Conservation (phyloP, 768 basidiomycete genomes). For the Agrocybe chaxingu region DNA sequence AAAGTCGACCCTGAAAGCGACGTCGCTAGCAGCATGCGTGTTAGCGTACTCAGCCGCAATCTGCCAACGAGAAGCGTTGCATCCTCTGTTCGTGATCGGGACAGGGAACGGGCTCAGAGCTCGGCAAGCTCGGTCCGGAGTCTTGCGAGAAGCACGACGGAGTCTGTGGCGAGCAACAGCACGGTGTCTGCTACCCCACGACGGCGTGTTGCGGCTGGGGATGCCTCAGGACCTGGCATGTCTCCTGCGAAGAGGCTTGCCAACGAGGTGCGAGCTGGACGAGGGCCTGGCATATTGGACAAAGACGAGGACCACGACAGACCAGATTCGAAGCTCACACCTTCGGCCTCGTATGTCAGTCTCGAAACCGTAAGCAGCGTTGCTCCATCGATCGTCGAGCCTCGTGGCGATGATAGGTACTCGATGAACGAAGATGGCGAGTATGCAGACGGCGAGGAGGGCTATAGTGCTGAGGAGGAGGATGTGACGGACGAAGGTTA, state of each 20-base stretch:
- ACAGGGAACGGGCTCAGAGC: background rate
- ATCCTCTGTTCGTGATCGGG: no score
- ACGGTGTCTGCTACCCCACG: slow-evolving; percentile 15
- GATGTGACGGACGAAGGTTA: background rate
- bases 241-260: slow-evolving; percentile 27
- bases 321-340: slow-evolving; percentile 75
- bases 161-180: slow-evolving; percentile 9
- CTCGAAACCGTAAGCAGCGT: no score
- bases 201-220: background rate
- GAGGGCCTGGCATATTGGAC: slow-evolving; percentile 3
- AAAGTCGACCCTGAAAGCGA: slow-evolving; percentile 40
- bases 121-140: slow-evolving; percentile 12
- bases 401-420: slow-evolving; percentile 11
- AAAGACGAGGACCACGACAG: slow-evolving; percentile 31
- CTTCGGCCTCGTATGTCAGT: slow-evolving; percentile 24
- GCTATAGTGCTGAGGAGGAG: slow-evolving; percentile 1
- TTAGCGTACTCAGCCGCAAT: slow-evolving; percentile 33
- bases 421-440: background rate
- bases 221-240: slow-evolving; percentile 11
- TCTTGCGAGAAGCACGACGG: slow-evolving; percentile 8
- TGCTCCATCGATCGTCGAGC: background rate
- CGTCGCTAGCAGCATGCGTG: slow-evolving; percentile 40
- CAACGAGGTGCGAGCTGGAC: slow-evolving; percentile 19
- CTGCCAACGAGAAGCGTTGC: background rate
- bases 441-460: slow-evolving; percentile 11